These are phyloP conservation scores for Stachybotrys chlorohalonatus DNA, from an alignment of 2,329 filamentous ascomycete genomes.

Conservation along the genomic window DNA sequence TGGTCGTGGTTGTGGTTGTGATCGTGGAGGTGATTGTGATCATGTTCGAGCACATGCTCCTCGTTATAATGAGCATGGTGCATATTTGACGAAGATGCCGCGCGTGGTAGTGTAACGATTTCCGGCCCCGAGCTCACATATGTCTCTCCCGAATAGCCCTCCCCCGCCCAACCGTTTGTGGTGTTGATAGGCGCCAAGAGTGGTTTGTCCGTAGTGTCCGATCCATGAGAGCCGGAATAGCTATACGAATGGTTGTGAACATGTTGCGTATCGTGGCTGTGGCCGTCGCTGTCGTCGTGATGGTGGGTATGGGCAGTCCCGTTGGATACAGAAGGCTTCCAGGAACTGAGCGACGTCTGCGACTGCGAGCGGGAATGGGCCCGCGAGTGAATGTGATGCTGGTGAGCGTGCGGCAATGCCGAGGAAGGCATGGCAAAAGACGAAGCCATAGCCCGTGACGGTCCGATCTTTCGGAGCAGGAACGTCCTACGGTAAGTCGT, in stretches of 20 bases:
- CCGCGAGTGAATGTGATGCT: slow-evolving; percentile 30
- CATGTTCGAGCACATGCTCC: slow-evolving; percentile 6
- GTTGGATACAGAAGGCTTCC: slow-evolving; percentile 23
- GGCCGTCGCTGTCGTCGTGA: slow-evolving; percentile 9
- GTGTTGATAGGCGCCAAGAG: not conserved
- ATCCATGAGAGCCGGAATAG: slow-evolving; percentile 7
- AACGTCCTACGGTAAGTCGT: not conserved
- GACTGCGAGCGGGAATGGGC: slow-evolving; percentile 26
- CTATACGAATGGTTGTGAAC: slow-evolving; percentile 9
- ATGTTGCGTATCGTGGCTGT: slow-evolving; percentile 7
- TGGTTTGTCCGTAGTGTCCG: not conserved
- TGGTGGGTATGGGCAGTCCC: slow-evolving; percentile 11
- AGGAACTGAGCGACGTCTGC: slow-evolving; percentile 29
- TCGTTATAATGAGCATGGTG: slow-evolving; percentile 5
- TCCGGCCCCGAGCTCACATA: not conserved
- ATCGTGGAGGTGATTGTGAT: slow-evolving; percentile 18
- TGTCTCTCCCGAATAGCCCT: not conserved
- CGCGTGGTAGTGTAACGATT: not conserved
- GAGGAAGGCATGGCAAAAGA: slow-evolving; percentile 46
- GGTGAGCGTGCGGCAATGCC: slow-evolving; percentile 37
- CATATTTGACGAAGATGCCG: slow-evolving; percentile 17
- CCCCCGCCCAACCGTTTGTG: not conserved
- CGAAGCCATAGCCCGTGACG: slow-evolving; percentile 31
- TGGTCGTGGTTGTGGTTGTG: slow-evolving; percentile 18
- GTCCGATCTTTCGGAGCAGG: not conserved